phyloP scores from a whole-genome alignment of 495 filamentous ascomycete genomes.

The Tuber calosporum region DNA sequence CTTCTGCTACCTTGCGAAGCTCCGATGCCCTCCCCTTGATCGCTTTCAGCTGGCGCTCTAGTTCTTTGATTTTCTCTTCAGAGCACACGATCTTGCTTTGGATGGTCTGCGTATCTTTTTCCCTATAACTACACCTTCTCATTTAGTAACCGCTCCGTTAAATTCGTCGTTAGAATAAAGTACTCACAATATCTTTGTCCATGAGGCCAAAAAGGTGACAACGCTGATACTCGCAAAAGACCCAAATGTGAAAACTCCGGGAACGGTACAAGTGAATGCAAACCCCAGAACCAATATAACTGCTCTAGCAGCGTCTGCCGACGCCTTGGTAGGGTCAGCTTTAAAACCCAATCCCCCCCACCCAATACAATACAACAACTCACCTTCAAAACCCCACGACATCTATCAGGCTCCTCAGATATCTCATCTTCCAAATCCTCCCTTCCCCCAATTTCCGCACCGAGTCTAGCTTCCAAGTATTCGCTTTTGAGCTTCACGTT shows the following conservation, averaged over 20 bases:
- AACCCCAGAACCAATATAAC: background rate
- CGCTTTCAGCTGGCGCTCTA: background rate
- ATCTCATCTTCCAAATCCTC: slow-evolving; percentile 3
- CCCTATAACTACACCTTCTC: background rate
- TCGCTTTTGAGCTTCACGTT: background rate
- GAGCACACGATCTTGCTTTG: background rate
- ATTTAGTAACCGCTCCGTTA: background rate
- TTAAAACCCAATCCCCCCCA: background rate
- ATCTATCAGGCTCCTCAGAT: background rate
- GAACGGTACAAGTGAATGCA: background rate
- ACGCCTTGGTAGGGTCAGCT: background rate
- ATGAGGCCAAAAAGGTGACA: background rate
- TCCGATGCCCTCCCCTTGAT: background rate
- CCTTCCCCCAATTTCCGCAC: background rate
- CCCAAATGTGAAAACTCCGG: background rate
- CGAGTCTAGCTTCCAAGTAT: background rate
- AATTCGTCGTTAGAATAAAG: background rate
- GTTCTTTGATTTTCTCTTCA: background rate
- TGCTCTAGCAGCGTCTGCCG: background rate
- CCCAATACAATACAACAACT: background rate
- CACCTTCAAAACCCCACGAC: background rate
- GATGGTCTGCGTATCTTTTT: background rate
- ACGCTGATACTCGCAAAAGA: background rate
- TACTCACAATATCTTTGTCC: background rate
- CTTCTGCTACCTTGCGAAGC: background rate